Base-by-base conservation (phyloP, 2,329 filamentous ascomycete genomes). In the Claviceps arundinis region DNA sequence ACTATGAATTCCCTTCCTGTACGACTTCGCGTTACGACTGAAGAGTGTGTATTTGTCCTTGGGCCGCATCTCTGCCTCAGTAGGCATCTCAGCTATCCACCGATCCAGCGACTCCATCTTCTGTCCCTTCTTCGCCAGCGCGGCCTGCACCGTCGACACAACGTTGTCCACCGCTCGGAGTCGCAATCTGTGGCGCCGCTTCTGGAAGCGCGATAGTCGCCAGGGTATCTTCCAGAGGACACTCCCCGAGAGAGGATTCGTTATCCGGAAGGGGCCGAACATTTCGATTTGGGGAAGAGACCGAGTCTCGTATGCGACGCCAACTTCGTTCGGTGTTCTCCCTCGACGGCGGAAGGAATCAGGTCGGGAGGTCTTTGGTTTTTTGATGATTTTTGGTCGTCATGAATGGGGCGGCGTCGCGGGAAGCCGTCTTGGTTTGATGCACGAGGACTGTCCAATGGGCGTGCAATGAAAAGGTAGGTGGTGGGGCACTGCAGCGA, bases 1-100 rank as follows among this genome's bases (percentile, higher is more conserved):
- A 95, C 90, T 97, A 72, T 97, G 91, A 68, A 98, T 90, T 52
- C 89, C 88, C 81, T 98, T 98, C 66, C 93, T 78, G 69, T 97
- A 98, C 62, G 81, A 84, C 81, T 90, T 95, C 68, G 87, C 89
- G 71, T 97, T 96, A 61, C 90, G 84, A 70, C 95, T 91, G 70
- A 97, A 98, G 63, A 98, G 85, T 30, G 89, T 95, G 73, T 98
- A 98, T 73, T 98, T 98, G 73, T 98, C 93, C 70, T 81, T 85
- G 47, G 93, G 85, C 67, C 95, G 67, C 93, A 98, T 98, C 76
- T 97, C 89, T 63, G 82, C 78, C 76, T 98, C 93, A 26, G 82
- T 86, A 22, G 93, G 93, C 93, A 98, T 98, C 70, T 95, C 89
- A 40, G 78, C 77, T 75, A 93, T 95, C 93, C 93, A 98, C 64